These are phyloP conservation scores for Paramyrothecium sp. DNA, from an alignment of 2,329 filamentous ascomycete genomes.

Conservation along the genomic window DNA sequence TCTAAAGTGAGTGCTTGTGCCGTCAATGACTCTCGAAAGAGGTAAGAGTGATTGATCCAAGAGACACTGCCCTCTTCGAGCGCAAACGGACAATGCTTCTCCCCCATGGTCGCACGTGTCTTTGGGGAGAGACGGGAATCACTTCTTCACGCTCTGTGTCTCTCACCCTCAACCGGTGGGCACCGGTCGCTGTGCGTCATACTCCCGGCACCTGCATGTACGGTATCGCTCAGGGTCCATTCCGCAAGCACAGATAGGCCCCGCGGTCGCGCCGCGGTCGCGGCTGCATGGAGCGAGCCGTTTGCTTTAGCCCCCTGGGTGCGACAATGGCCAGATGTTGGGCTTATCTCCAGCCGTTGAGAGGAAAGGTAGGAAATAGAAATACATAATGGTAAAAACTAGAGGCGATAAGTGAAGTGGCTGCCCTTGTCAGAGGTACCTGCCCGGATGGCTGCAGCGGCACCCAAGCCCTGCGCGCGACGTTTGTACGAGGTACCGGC, in stretches of 20 bases:
- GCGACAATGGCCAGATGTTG: not conserved
- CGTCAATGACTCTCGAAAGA: too few species aligned
- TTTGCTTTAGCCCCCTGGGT: not conserved
- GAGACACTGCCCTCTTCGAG: too few species aligned
- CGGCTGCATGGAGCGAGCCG: not conserved
- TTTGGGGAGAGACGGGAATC: too few species aligned
- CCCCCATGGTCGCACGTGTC: too few species aligned
- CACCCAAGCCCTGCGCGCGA: slow-evolving; percentile 2
- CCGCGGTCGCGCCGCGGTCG: too few species aligned
- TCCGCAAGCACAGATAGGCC: too few species aligned
- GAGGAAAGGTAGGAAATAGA: slow-evolving; percentile 27
- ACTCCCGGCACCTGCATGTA: not conserved
- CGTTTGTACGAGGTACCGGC: slow-evolving; percentile 1
- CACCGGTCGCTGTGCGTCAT: not conserved
- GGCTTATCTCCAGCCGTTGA: slow-evolving; percentile 25
- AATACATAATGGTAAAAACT: slow-evolving; percentile 38
- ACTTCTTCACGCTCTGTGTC: not conserved
- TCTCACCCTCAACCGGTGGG: not conserved
- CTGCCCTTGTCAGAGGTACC: not conserved
- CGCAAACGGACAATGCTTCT: too few species aligned
- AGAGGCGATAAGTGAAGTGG: slow-evolving; percentile 10
- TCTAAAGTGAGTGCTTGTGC: too few species aligned
- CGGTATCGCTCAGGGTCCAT: not conserved
- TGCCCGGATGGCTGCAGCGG: not conserved
- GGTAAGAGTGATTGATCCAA: too few species aligned